These are phyloP conservation scores for Wickerhamomyces tratensis DNA, from an alignment of 805 yeast genomes.

Conservation along the genomic window DNA sequence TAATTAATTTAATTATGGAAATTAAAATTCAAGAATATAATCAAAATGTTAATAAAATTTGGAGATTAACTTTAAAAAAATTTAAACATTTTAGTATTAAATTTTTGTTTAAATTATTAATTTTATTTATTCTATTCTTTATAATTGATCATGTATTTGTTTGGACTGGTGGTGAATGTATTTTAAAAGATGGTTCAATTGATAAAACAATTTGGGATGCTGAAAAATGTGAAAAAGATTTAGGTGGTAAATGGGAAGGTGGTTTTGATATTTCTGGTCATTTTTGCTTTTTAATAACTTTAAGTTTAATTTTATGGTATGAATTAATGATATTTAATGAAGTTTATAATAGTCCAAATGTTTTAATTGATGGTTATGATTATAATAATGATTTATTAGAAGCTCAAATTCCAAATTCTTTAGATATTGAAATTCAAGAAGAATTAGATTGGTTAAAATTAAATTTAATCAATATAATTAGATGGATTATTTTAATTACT, in stretches of 20 bases:
- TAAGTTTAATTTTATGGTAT: conserved; percentile 31
- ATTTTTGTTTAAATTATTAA: conserved; percentile 14
- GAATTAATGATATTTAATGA: conserved; percentile 18
- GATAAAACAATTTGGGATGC: conserved; percentile 14
- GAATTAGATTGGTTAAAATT: conserved; percentile 3
- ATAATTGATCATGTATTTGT: conserved; percentile 24
- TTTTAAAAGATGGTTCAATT: not conserved
- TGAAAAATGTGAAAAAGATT: conserved; percentile 2
- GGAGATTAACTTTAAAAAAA: conserved; percentile 1
- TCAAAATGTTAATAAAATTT: not conserved
- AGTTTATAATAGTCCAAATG: not conserved
- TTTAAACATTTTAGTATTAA: conserved; percentile 17
- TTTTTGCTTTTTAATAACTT: conserved; percentile 32
- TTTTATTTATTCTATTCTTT: conserved; percentile 16
- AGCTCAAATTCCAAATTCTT: not conserved
- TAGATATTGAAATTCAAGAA: not conserved
- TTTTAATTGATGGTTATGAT: not conserved
- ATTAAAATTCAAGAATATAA: not conserved
- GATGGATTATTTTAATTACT: conserved; percentile 8
- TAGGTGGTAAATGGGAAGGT: conserved; percentile 32
- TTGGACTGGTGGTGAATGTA: conserved; percentile 25
- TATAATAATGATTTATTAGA: conserved; percentile 1
- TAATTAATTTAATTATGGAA: conserved; percentile 1
- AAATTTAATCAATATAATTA: conserved; percentile 3
- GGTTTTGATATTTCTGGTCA: conserved; percentile 51